These are phyloP conservation scores for Rutstroemia sydowiana DNA, from an alignment of 2,329 filamentous ascomycete genomes.

Conservation along the genomic window DNA sequence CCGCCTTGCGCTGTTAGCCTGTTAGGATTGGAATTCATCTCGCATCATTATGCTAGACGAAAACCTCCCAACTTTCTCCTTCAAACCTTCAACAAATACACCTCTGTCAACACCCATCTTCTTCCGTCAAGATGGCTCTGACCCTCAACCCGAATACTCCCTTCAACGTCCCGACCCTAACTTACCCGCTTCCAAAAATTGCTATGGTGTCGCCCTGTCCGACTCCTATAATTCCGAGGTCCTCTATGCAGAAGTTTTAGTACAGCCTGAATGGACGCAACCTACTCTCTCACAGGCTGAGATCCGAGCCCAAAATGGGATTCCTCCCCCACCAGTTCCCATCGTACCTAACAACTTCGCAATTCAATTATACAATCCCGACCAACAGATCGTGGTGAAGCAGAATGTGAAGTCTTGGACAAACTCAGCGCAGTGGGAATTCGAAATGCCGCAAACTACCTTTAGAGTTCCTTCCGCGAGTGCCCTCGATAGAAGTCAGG, in stretches of 20 bases:
- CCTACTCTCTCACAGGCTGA: slow-evolving; percentile 76
- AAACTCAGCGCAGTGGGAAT: slow-evolving; percentile 76
- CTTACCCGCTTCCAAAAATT: slow-evolving; percentile 64
- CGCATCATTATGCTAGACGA: slow-evolving; percentile 70
- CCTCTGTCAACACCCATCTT: slow-evolving; percentile 48
- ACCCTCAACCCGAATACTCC: slow-evolving; percentile 73
- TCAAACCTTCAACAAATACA: slow-evolving; percentile 43
- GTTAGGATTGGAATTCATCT: neutral
- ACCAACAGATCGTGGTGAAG: slow-evolving; percentile 68
- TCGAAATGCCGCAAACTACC: slow-evolving; percentile 79
- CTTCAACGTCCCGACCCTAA: slow-evolving; percentile 68
- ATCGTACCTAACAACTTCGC: slow-evolving; percentile 70
- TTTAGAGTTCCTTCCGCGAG: slow-evolving; percentile 77
- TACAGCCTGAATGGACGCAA: slow-evolving; percentile 79
- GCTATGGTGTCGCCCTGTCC: slow-evolving; percentile 79
- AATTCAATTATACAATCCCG: slow-evolving; percentile 91
- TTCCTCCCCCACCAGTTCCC: slow-evolving; percentile 59
- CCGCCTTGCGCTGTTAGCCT: neutral
- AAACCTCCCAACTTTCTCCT: slow-evolving; percentile 71
- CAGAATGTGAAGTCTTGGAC: slow-evolving; percentile 73
- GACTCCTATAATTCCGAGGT: slow-evolving; percentile 76
- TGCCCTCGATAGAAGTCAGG: slow-evolving; percentile 65
- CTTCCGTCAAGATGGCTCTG: slow-evolving; percentile 66
- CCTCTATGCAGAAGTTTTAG: slow-evolving; percentile 78
- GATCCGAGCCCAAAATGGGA: slow-evolving; percentile 61